Percentiles rank a stretch among this genome's conserved stretches.
These are phyloP conservation scores for Phialophora macrospora DNA, from an alignment of 2,329 filamentous ascomycete genomes.

Conservation along the genomic window DNA sequence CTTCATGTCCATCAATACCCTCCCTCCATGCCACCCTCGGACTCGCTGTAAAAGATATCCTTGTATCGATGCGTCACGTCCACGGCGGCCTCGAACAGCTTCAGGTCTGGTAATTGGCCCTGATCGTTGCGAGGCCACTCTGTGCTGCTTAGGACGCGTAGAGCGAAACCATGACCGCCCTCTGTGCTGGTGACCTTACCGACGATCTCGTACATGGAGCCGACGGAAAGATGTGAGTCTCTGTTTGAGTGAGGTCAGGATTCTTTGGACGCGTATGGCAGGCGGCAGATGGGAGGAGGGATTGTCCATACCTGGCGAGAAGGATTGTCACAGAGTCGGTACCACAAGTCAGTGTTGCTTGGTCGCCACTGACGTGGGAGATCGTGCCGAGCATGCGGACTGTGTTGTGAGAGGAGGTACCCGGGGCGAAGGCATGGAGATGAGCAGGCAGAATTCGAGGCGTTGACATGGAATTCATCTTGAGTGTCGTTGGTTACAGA, in stretches of 20 bases:
- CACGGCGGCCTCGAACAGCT: constrained; percentile 76
- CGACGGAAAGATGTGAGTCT: constrained; percentile 51
- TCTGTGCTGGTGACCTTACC: constrained; percentile 53
- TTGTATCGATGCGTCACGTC: constrained; percentile 83
- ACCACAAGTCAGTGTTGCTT: constrained; percentile 77
- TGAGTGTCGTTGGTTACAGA: neutral
- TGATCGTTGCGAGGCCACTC: constrained; percentile 46
- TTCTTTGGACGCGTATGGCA: neutral
- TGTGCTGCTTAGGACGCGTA: constrained; percentile 49
- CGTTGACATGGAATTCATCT: constrained; percentile 62
- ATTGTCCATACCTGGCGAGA: constrained; percentile 61
- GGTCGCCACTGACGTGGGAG: constrained; percentile 77
- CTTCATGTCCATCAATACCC: constrained; percentile 28
- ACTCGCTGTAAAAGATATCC: constrained; percentile 73
- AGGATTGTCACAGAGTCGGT: constrained; percentile 72
- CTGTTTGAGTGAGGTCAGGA: constrained; percentile 24
- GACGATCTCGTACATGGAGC: constrained; percentile 53
- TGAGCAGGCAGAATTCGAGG: constrained; percentile 83
- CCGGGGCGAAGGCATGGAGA: constrained; percentile 74
- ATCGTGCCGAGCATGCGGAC: constrained; percentile 89
- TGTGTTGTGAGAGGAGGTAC: constrained; percentile 59
- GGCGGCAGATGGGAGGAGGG: neutral
- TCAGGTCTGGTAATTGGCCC: constrained; percentile 65
- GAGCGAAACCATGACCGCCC: constrained; percentile 48
- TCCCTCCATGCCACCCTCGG: constrained; percentile 28